Conservation (phyloP, 257 asterid genomes). For the Solanum dulcamara region DNA sequence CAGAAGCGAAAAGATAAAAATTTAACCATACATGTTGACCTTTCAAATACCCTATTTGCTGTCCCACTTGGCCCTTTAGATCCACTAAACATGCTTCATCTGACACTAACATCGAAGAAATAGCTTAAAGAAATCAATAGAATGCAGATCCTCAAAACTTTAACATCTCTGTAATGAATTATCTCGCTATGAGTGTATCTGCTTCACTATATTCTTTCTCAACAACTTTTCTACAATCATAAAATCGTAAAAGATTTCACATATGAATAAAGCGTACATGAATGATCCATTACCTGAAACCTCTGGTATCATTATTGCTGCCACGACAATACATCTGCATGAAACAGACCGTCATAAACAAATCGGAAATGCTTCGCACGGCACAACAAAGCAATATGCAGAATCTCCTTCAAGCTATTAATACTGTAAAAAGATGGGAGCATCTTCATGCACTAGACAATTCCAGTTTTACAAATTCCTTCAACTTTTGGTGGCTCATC, state of each 20-base stretch:
- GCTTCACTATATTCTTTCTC: background rate
- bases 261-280: conserved; percentile 1
- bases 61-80: background rate
- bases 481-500: no score
- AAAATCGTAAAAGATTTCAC: background rate
- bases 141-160: background rate
- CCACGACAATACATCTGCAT: conserved; percentile 93
- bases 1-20: background rate
- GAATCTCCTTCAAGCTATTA: background rate
- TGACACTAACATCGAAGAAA: background rate
- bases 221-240: background rate
- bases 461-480: background rate
- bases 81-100: background rate
- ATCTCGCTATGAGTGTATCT: background rate
- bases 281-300: conserved; percentile 54
- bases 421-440: background rate
- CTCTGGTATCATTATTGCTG: conserved; percentile 84
- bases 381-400: background rate
- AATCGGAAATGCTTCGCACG: background rate
- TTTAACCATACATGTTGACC: background rate
- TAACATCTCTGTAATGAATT: background rate
- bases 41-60: background rate
- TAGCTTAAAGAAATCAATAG: background rate
- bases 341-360: background rate
- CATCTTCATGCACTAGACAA: background rate